Evolutionary conservation across 2,329 filamentous ascomycete genomes (phyloP).

Genomic region (Cladorrhinum sp.): DNA sequence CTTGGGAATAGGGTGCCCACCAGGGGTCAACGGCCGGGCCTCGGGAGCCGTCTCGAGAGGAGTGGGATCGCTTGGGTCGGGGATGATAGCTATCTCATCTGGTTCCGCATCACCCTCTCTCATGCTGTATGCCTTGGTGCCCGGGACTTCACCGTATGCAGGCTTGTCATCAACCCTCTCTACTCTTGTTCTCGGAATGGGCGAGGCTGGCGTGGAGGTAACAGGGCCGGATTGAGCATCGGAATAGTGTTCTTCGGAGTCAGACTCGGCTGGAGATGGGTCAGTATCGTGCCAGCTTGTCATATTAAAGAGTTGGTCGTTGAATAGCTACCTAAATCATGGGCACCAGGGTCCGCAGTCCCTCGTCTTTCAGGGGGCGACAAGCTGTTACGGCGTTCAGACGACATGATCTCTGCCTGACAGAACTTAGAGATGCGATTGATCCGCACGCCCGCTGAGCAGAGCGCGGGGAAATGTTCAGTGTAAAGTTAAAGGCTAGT

Average conservation of each 20-base stretch:
- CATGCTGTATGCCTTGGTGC: slow-evolving; percentile 55
- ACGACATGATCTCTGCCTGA: slow-evolving; percentile 24
- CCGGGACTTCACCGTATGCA: slow-evolving; percentile 60
- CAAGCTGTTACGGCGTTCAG: slow-evolving; percentile 37
- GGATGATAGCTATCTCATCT: slow-evolving; percentile 56
- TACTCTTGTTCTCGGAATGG: slow-evolving; percentile 57
- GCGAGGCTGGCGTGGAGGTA: slow-evolving; percentile 44
- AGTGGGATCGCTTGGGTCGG: slow-evolving; percentile 31
- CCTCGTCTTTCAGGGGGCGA: slow-evolving; percentile 40
- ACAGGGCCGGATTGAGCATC: slow-evolving; percentile 57
- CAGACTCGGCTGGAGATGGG: slow-evolving; percentile 45
- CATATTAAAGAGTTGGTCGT: not conserved
- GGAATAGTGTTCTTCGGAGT: slow-evolving; percentile 68
- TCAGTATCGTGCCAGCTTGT: slow-evolving; percentile 15
- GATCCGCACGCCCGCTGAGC: slow-evolving; percentile 3
- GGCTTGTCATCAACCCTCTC: slow-evolving; percentile 58
- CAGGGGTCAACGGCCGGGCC: slow-evolving; percentile 33
- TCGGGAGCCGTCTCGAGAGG: slow-evolving; percentile 26
- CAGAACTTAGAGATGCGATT: not conserved
- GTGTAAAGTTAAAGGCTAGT: not conserved
- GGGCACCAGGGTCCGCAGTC: slow-evolving; percentile 56
- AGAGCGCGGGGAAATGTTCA: not conserved
- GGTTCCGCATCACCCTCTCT: slow-evolving; percentile 57
- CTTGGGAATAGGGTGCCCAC: slow-evolving; percentile 44
- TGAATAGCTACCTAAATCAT: slow-evolving; percentile 52